These are phyloP conservation scores for Kingdonia uniflora DNA, from an alignment of 164 flowering plant species.

Conservation along the genomic window DNA sequence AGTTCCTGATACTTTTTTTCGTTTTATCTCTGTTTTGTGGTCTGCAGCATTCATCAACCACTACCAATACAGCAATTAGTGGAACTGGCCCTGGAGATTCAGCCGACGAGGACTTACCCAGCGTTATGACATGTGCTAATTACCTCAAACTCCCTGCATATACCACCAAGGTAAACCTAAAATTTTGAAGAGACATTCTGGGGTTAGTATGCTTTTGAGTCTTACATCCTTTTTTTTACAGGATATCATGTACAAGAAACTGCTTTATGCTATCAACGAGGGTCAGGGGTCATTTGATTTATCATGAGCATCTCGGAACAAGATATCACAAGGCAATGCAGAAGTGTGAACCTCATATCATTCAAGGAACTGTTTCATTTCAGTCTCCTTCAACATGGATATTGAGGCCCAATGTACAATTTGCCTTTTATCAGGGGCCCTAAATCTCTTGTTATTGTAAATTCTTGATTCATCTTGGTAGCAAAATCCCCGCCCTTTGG, in stretches of 20 bases:
- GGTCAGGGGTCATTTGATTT: slow-evolving; percentile 99
- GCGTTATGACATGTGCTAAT: slow-evolving; percentile 99
- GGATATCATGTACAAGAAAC: slow-evolving; percentile 95
- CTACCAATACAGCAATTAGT: slow-evolving; percentile 40
- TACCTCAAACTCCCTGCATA: slow-evolving; percentile 98
- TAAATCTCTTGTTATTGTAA: slow-evolving; percentile 8
- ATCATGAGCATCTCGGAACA: slow-evolving; percentile 35
- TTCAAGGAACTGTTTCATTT: no score
- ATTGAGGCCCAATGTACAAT: slow-evolving; percentile 1
- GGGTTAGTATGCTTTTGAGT: background rate
- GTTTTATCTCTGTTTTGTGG: slow-evolving; percentile 3
- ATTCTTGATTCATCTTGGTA: slow-evolving; percentile 8
- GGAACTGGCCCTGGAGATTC: slow-evolving; percentile 64
- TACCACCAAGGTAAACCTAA: slow-evolving; percentile 95
- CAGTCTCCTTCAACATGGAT: no score
- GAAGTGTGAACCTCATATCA: no score
- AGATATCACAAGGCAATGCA: no score
- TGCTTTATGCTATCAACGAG: slow-evolving; percentile 85
- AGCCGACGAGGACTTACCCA: slow-evolving; percentile 94
- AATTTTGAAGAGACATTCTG: no score
- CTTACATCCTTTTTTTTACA: slow-evolving; percentile 16
- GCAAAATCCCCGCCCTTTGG: slow-evolving; percentile 7
- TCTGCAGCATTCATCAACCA: slow-evolving; percentile 68
- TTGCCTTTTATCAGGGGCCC: slow-evolving; percentile 12
- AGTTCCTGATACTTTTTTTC: background rate